Conservation (phyloP, 2,329 filamentous ascomycete genomes). For the Colletotrichum limetticola region DNA sequence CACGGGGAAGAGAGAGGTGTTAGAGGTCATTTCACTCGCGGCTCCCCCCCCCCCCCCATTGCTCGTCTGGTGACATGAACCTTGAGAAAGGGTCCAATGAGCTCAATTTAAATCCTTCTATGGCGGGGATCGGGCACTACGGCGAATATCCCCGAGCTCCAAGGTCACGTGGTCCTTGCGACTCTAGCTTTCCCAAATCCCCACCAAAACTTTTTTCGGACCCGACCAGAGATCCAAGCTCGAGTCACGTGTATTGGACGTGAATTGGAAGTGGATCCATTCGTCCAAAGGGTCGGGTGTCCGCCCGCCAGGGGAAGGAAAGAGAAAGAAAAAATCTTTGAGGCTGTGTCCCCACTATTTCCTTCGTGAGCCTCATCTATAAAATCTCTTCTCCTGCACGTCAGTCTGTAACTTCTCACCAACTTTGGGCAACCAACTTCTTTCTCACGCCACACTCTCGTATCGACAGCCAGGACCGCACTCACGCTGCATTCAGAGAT, state of each 20-base stretch:
- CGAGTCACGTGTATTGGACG: background rate
- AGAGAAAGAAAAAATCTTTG: conserved; percentile 24
- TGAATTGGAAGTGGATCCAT: background rate
- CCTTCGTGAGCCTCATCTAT: conserved; percentile 28
- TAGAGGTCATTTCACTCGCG: background rate
- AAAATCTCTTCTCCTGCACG: conserved; percentile 28
- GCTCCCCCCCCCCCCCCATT: background rate
- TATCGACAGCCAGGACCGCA: background rate
- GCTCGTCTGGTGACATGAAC: conserved; percentile 28
- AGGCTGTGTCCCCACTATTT: conserved; percentile 24
- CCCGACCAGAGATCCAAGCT: background rate
- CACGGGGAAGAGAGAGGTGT: background rate
- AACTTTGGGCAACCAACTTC: background rate
- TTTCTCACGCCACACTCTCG: background rate
- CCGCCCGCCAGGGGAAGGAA: background rate
- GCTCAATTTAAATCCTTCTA: background rate
- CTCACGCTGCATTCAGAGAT: too few relatives aligned
- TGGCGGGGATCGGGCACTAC: conserved; percentile 19
- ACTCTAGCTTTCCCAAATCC: background rate
- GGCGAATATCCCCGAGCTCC: conserved; percentile 20
- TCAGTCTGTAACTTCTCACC: background rate
- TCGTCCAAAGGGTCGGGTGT: background rate
- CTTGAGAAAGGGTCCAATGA: conserved; percentile 23
- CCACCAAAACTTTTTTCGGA: background rate
- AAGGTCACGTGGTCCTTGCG: background rate